Percentiles rank a stretch among this genome's conserved stretches.
Evolutionary conservation across 257 asterid species (phyloP).

Genomic region (Capsicum baccatum): DNA sequence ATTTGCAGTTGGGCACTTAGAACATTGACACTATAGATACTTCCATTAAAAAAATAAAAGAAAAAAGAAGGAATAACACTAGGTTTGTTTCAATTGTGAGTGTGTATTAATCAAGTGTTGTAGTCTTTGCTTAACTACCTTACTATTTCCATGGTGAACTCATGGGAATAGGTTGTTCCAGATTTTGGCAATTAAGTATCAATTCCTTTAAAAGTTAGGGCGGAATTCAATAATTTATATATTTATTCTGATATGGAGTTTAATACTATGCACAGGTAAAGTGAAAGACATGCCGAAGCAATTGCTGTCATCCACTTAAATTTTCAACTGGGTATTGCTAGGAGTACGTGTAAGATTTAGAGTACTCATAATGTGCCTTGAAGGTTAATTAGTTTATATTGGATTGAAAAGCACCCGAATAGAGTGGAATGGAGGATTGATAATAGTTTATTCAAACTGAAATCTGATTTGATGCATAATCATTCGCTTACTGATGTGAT

Average conservation of each 20-base stretch:
- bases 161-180: background rate
- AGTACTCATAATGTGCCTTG: background rate
- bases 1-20: slow-evolving; percentile 16
- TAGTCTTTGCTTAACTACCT: background rate
- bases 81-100: background rate
- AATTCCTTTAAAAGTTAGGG: background rate
- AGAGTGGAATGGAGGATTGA: background rate
- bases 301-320: slow-evolving; percentile 3
- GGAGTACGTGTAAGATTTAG: background rate
- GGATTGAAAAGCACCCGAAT: background rate
- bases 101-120: background rate
- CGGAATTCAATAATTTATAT: background rate
- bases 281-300: slow-evolving; percentile 6
- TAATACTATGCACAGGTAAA: background rate
- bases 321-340: background rate
- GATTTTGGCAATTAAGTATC: background rate
- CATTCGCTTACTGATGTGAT: background rate
- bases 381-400: background rate
- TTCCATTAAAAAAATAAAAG: background rate
- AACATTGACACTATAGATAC: background rate
- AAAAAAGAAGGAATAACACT: background rate
- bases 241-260: background rate
- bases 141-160: slow-evolving; percentile 20
- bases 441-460: background rate
- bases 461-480: background rate